A percentile compares a stretch with the other conserved stretches of the same genome.
Conservation (phyloP, 495 filamentous ascomycete species). For the Geopyxis carbonaria region DNA sequence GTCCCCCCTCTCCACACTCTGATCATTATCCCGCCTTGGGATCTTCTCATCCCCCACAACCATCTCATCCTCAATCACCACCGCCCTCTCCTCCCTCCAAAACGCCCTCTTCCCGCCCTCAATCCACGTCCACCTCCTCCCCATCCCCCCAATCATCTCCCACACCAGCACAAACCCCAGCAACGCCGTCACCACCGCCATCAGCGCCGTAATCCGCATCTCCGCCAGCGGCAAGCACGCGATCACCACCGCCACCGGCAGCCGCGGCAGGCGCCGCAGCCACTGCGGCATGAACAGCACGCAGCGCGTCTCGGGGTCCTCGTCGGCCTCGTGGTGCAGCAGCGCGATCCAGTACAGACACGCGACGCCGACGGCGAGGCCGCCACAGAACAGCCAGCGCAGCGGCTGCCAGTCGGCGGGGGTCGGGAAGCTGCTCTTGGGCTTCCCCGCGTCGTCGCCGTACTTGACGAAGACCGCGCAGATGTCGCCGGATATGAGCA, state of each 20-base stretch:
- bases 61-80: neutral
- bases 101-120: too few relatives aligned
- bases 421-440: constrained; percentile 4
- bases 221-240: constrained; percentile 2
- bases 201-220: constrained; percentile 2
- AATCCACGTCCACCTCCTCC: too few relatives aligned
- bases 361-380: constrained; percentile 27
- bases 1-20: neutral
- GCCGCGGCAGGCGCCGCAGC: constrained; percentile 6
- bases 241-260: constrained; percentile 4
- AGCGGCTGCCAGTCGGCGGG: constrained; percentile 4
- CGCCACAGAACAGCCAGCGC: constrained; percentile 29
- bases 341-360: constrained; percentile 27
- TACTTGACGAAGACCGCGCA: constrained; percentile 15
- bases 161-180: constrained; percentile 3
- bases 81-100: neutral
- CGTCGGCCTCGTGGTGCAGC: constrained; percentile 26
- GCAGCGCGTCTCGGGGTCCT: constrained; percentile 5
- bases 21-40: neutral
- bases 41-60: neutral
- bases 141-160: constrained; percentile 8
- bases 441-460: constrained; percentile 4
- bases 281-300: constrained; percentile 6
- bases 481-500: constrained; percentile 30
- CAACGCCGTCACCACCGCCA: constrained; percentile 2